phyloP scores from a whole-genome alignment of 2,329 filamentous ascomycete genomes.

The Rhexocercosporidium sp. region DNA sequence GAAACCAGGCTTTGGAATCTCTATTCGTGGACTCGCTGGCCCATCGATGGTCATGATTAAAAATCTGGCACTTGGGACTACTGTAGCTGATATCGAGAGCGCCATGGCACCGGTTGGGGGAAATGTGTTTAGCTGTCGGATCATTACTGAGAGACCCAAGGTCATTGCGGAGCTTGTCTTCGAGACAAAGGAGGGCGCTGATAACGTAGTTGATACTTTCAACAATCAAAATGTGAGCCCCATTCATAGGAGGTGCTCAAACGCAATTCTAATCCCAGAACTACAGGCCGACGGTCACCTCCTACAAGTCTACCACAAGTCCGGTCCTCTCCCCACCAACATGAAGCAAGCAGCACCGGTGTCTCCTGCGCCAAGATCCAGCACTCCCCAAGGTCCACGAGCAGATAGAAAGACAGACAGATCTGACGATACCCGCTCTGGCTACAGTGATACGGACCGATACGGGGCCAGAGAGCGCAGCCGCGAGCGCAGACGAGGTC shows the following conservation, averaged over 20 bases:
- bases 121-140: conserved; percentile 67
- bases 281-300: conserved; percentile 73
- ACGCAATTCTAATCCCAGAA: neutral
- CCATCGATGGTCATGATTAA: conserved; percentile 76
- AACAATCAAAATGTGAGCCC: conserved; percentile 75
- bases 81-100: conserved; percentile 81
- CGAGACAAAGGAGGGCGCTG: conserved; percentile 72
- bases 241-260: conserved; percentile 1
- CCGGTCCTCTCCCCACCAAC: conserved; percentile 43
- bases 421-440: conserved; percentile 30
- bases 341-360: conserved; percentile 22
- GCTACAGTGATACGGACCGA: conserved; percentile 32
- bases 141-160: conserved; percentile 71
- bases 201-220: conserved; percentile 76
- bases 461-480: conserved; percentile 35
- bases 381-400: conserved; percentile 39
- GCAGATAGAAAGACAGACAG: conserved; percentile 31
- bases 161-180: conserved; percentile 82
- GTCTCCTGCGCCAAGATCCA: conserved; percentile 20
- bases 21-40: conserved; percentile 74
- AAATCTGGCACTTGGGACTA: conserved; percentile 84
- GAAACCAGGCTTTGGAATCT: conserved; percentile 57
- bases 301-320: conserved; percentile 75
- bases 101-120: conserved; percentile 80
- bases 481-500: conserved; percentile 32